Conservation (phyloP, 2,329 filamentous ascomycete genomes). For the Aspergillus novofumigatus region DNA sequence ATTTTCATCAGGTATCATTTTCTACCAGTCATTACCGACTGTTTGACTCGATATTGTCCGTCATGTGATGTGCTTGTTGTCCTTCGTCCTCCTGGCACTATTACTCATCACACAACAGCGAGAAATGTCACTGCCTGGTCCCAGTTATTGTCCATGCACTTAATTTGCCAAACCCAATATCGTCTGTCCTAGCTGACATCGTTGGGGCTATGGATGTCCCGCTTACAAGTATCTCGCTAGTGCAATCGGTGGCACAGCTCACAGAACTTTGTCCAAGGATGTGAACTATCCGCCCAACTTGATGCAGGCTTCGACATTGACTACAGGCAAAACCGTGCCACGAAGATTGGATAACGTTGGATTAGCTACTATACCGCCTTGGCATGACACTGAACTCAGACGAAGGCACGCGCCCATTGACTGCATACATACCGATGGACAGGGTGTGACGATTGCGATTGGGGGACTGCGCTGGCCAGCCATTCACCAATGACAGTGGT, state of each 20-base stretch:
- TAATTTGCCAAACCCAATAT: not conserved
- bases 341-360: slow-evolving; percentile 7
- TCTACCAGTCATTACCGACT: not conserved
- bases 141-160: not conserved
- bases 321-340: not conserved
- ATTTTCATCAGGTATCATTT: not conserved
- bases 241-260: too few species aligned
- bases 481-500: slow-evolving; percentile 18
- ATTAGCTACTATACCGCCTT: slow-evolving; percentile 9
- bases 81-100: not conserved
- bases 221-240: not conserved
- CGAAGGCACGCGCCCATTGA: slow-evolving; percentile 17
- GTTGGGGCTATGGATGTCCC: not conserved
- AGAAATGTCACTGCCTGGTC: not conserved
- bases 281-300: not conserved
- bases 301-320: not conserved
- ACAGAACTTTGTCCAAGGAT: not conserved
- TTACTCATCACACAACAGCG: not conserved
- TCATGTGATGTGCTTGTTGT: not conserved
- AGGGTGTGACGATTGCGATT: slow-evolving; percentile 6
- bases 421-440: slow-evolving; percentile 14
- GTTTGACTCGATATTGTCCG: not conserved
- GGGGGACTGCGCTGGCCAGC: slow-evolving; percentile 7
- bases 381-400: slow-evolving; percentile 12
- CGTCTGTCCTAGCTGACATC: not conserved